phyloP scores from a whole-genome alignment of 2,329 filamentous ascomycete species.

The Macroventuria anomochaeta region DNA sequence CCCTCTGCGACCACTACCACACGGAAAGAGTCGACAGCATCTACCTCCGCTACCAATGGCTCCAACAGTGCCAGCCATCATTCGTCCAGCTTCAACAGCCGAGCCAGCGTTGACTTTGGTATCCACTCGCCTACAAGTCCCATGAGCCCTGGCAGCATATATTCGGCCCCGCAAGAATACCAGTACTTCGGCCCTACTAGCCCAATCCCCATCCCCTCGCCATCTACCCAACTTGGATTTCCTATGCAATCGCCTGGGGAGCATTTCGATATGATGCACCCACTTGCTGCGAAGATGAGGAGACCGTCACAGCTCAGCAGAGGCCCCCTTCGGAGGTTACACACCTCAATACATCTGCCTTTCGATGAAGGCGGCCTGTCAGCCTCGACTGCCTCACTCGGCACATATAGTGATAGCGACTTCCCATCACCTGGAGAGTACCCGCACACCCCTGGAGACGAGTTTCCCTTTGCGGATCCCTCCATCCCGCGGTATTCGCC shows the following conservation, averaged over 20 bases:
- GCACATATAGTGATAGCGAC: conserved; percentile 57
- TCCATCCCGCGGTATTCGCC: conserved; percentile 47
- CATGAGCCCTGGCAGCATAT: conserved; percentile 42
- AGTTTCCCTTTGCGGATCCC: conserved; percentile 50
- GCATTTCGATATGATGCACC: conserved; percentile 47
- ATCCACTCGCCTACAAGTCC: conserved; percentile 45
- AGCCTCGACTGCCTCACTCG: conserved; percentile 54
- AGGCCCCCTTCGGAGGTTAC: conserved; percentile 52
- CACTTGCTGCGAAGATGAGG: conserved; percentile 46
- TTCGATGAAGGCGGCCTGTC: conserved; percentile 53
- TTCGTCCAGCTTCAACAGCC: conserved; percentile 36
- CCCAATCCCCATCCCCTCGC: conserved; percentile 50
- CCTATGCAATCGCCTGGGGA: conserved; percentile 46
- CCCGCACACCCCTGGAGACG: conserved; percentile 55
- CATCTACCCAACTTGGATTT: conserved; percentile 47
- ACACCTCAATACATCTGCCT: conserved; percentile 50
- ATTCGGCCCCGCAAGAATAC: conserved; percentile 47
- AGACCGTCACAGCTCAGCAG: conserved; percentile 46
- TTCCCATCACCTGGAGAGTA: conserved; percentile 57
- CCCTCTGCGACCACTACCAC: conserved; percentile 35
- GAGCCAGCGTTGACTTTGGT: conserved; percentile 45
- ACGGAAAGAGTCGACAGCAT: conserved; percentile 39
- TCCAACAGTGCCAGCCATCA: conserved; percentile 31
- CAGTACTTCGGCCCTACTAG: conserved; percentile 47
- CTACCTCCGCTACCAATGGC: conserved; percentile 24